A percentile compares a stretch with the other conserved stretches of the same genome.
These are phyloP conservation scores for Russula sp. DNA, from an alignment of 768 basidiomycete species.

Conservation along the genomic window DNA sequence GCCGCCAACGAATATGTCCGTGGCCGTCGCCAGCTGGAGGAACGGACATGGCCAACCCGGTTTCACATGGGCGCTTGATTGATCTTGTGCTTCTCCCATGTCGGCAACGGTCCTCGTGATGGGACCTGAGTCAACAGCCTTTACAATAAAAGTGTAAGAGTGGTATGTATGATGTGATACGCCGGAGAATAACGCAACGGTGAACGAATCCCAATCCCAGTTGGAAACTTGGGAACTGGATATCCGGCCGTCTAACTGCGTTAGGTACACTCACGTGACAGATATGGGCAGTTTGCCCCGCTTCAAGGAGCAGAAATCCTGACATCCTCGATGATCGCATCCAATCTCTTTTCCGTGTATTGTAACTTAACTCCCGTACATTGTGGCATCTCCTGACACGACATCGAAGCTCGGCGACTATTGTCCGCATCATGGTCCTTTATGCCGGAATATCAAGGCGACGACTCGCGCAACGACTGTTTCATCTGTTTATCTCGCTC, in stretches of 20 bases:
- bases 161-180: neutral
- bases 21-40: conserved; percentile 19
- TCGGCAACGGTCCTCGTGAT: conserved; percentile 24
- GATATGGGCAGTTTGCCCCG: too few relatives aligned
- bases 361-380: too few relatives aligned
- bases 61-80: conserved; percentile 27
- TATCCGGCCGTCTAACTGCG: too few relatives aligned
- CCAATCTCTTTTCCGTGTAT: too few relatives aligned
- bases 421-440: conserved; percentile 54
- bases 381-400: too few relatives aligned
- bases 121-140: conserved; percentile 20
- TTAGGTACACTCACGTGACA: too few relatives aligned
- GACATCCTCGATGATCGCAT: too few relatives aligned
- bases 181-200: neutral
- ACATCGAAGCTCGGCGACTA: conserved; percentile 31
- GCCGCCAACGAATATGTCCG: conserved; percentile 13
- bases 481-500: conserved; percentile 49
- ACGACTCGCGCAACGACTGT: conserved; percentile 57
- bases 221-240: too few relatives aligned
- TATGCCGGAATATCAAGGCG: conserved; percentile 75
- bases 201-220: too few relatives aligned
- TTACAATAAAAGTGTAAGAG: conserved; percentile 4
- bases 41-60: conserved; percentile 8
- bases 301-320: too few relatives aligned
- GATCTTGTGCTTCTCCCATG: conserved; percentile 13